Percentiles rank a stretch among this genome's conserved stretches.
Conservation (phyloP, 352 stramenopile genomes). For the Phytophthora cactorum region DNA sequence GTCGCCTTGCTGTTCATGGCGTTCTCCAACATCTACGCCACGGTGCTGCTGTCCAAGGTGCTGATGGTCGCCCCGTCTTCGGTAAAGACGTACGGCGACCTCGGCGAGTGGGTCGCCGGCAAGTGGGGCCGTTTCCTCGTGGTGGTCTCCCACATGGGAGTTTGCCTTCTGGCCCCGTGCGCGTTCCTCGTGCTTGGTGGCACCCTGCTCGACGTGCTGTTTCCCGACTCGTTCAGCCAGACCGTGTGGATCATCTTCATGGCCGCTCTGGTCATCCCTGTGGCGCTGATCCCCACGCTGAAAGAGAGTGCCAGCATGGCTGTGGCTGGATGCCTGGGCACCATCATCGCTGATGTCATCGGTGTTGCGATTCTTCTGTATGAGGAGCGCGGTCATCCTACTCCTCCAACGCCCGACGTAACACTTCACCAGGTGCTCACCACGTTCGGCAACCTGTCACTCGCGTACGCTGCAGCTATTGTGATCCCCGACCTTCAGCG, state of each 20-base stretch:
- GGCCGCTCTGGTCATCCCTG: slow-evolving; percentile 14
- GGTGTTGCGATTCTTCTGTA: slow-evolving; percentile 42
- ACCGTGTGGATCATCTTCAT: slow-evolving; percentile 9
- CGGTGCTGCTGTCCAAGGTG: no score
- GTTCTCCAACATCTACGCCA: no score
- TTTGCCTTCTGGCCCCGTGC: slow-evolving; percentile 30
- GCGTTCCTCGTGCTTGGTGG: slow-evolving; percentile 58
- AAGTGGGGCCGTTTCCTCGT: no score
- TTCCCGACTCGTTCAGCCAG: slow-evolving; percentile 47
- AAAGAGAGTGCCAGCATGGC: slow-evolving; percentile 30
- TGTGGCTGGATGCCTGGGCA: slow-evolving; percentile 54
- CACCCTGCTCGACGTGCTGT: slow-evolving; percentile 49
- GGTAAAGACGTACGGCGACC: no score
- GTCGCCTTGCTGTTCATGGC: no score
- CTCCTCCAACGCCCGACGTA: slow-evolving; percentile 34
- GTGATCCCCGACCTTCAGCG: slow-evolving; percentile 62
- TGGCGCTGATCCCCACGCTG: slow-evolving; percentile 42
- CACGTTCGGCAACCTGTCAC: slow-evolving; percentile 57
- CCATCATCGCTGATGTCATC: slow-evolving; percentile 54
- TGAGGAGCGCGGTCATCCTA: no score
- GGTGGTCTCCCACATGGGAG: no score
- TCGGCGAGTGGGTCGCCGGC: no score
- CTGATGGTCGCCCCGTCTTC: no score
- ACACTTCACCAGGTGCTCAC: slow-evolving; percentile 52
- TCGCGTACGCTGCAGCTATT: slow-evolving; percentile 61